Base-by-base conservation (phyloP, 2,329 filamentous ascomycete genomes). In the Thelonectria olida region DNA sequence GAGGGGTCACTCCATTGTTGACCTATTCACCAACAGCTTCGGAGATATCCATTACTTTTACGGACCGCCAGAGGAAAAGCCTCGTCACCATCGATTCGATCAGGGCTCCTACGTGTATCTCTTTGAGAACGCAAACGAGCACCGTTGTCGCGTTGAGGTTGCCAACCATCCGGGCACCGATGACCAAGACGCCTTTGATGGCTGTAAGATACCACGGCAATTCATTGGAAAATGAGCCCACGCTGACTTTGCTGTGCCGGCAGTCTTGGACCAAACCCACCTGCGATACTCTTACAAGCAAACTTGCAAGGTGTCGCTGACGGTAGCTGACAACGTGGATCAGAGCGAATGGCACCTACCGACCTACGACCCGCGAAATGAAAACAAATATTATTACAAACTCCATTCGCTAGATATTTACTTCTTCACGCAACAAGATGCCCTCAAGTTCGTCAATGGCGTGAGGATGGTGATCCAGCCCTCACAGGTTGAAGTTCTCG, bases 1-100 rank as follows among this genome's bases (percentile, higher is more conserved):
- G 27, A 44, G 22, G 25, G 25, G n/a, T 25, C 27, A 23, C 23
- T 42, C 41, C 28, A 27, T n/a, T 45, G 23, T 62, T 67, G 54
- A 67, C 56, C 13, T 38, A 38, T 10, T 15, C n/a, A 8, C 38
- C 17, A 13, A 53, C 60, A 94, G 91, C 71, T 93, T 92, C 72
- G 90, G 86, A 64, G 92, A 95, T 72, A 75, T 93, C 54, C 92
- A 94, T 75, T 94, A 93, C 77, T 93, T 88, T 77, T 92, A 93
- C 78, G 84, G 85, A 23, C 84, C 88, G n/a, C 88, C 89, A 2
- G 82, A 83, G 6, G 81, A 84, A 58, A 88, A 84, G 58, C 91
- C 91, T 27, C 87, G 84, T n/a, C 92, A 94, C 75, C 90, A 94
- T 76, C 88, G 91, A 52, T 94, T 95, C 75, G 89, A 92, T 76